These are phyloP conservation scores for Zymoseptoria pseudotritici DNA, from an alignment of 2,329 filamentous ascomycete genomes.

Conservation along the genomic window DNA sequence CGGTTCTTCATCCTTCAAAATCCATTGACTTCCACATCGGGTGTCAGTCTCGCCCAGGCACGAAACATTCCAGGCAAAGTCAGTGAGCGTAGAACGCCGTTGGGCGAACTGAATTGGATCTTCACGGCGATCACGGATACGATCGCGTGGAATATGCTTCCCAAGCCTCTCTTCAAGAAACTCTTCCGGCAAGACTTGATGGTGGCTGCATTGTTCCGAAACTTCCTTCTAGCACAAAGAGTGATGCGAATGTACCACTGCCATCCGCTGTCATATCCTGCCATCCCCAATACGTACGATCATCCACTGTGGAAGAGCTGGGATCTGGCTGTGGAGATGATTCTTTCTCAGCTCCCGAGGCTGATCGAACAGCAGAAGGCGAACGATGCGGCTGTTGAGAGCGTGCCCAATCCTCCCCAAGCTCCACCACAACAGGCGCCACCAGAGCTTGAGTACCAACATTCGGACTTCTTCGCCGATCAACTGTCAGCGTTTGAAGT, in stretches of 20 bases:
- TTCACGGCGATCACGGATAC: constrained; percentile 98
- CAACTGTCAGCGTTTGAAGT: constrained; percentile 96
- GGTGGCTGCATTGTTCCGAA: constrained; percentile 96
- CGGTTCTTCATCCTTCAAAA: constrained; percentile 96
- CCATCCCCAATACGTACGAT: constrained; percentile 88
- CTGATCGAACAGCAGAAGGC: constrained; percentile 68
- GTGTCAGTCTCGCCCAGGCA: constrained; percentile 70
- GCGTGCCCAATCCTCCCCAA: constrained; percentile 5
- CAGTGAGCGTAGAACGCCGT: constrained; percentile 84
- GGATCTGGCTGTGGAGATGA: constrained; percentile 95
- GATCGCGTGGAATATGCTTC: constrained; percentile 94
- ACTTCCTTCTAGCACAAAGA: constrained; percentile 87
- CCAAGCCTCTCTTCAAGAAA: constrained; percentile 86
- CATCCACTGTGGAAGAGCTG: constrained; percentile 95
- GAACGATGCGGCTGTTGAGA: constrained; percentile 33
- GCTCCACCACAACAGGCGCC: constrained; percentile 14
- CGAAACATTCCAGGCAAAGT: constrained; percentile 84
- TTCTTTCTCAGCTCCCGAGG: constrained; percentile 78
- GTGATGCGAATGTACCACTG: constrained; percentile 97
- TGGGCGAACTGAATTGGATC: constrained; percentile 98
- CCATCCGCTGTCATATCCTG: constrained; percentile 83
- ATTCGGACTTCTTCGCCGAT: constrained; percentile 93
- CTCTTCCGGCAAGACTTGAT: constrained; percentile 96
- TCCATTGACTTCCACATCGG: constrained; percentile 51
- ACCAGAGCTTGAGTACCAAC: constrained; percentile 76